Percentiles rank a stretch among this genome's conserved stretches.
Evolutionary conservation across 2,329 filamentous ascomycete species (phyloP).

Genomic region (Beauveria bassiana): DNA sequence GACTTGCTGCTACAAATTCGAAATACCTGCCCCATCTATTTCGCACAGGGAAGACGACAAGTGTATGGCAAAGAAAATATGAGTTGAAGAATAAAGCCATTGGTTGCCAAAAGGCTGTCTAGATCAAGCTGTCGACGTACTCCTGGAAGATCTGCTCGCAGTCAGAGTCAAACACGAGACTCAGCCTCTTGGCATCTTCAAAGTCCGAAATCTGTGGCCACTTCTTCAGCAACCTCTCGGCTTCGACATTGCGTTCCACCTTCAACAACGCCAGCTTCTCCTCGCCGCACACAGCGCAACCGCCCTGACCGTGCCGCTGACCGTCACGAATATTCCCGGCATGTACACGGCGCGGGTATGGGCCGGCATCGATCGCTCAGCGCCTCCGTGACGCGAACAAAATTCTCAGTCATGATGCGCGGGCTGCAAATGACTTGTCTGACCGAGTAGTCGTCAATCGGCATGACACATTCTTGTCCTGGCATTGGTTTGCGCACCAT

Average conservation of each 20-base stretch:
- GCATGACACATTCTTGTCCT: background rate
- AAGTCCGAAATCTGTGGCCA: background rate
- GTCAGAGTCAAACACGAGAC: background rate
- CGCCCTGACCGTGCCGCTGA: background rate
- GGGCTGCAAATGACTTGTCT: background rate
- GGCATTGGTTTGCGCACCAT: slow-evolving; percentile 47
- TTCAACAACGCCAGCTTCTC: background rate
- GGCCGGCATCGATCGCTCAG: background rate
- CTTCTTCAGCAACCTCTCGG: background rate
- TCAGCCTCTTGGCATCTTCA: background rate
- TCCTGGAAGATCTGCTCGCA: background rate
- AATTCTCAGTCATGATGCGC: background rate
- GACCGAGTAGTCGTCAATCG: background rate
- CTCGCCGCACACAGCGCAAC: background rate
- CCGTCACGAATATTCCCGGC: background rate
- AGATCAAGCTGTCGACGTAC: background rate
- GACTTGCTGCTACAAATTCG: background rate
- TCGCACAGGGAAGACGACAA: no score
- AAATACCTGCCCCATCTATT: no score
- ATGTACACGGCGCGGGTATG: background rate
- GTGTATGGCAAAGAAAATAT: no score
- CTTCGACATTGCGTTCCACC: background rate
- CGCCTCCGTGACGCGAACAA: background rate
- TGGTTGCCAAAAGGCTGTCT: background rate
- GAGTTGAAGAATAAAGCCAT: no score